Evolutionary conservation across 2,329 filamentous ascomycete species (phyloP), one percentile per base, ranked within the genome.

Genomic region (Macroventuria anomochaeta): DNA sequence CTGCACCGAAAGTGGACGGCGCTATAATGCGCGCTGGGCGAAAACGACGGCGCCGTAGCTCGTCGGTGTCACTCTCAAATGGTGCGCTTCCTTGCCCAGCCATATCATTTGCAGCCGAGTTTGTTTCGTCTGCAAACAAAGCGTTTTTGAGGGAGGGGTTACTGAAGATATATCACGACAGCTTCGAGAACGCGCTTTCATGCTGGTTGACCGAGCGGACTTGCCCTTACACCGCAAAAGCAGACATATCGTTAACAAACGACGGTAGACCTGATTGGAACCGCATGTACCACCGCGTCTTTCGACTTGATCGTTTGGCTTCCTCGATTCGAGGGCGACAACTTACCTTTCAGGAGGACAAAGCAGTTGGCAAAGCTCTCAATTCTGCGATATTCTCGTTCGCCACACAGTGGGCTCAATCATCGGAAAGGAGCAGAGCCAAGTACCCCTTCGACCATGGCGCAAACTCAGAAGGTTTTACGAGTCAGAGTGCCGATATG

Each of bases 131-230:
- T 31, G 71, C 65, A 39, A 75, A 74, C 44, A 76, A 71, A 25
- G 68, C 67, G 6, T 67, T 78, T 21, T 75, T 82, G 49, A 76
- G 76, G 1, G 72, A 78, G 33, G 76, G 69, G 12, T 68, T 83
- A 15, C 67, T 83, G 43, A 75, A 75, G 37, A 78, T 83, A 28
- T 84, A 83, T 61, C 81, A 83, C 58, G 80, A 83, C 56, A 81
- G 80, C 25, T 73, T 83, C 57, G 81, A 83, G 57, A 79, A 82
- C 59, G 80, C 78, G 11, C 66, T 83, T 6, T 79, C 80, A 1
- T 83, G 81, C 61, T 84, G 81, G 81, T 59, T 83, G 15, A 81
- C 80, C 0, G 81, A 83, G 55, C 74, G 76, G 39, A 83, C 80
- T 2, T 84, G 81, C 47, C 81, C 81, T 0, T 83, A 83, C 59